Base-by-base conservation (phyloP, 148 eudicot genomes). In the Agrostemma githago region DNA sequence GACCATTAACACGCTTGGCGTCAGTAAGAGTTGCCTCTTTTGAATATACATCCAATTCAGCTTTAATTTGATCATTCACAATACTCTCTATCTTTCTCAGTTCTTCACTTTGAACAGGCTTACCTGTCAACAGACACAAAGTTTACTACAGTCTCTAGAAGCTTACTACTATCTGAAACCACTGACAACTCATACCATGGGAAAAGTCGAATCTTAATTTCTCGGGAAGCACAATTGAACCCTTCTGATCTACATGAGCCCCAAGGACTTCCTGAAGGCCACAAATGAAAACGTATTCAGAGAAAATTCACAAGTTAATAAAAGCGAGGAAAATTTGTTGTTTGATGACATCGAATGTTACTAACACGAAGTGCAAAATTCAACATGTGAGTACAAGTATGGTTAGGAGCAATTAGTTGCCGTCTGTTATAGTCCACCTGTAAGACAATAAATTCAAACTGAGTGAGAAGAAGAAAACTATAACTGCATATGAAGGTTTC, bases 321-420 rank as follows among this genome's bases (percentile, higher is more conserved):
- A 4, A 66, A 72, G 3, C 42, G n/a, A 76, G 37, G 58, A 65
- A 59, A 44, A 20, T 56, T 19, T 15, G 38, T 51, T 21, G 41
- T 68, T 53, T 62, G 54, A 46, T 72, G 62, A 60, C 44, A 37
- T 40, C 62, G 57, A 54, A 68, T 63, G 59, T 41, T 56, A 41
- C 87, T 58, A 84, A 95, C 99, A 92, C 89, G 88, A 42, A 95
- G 87, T 43, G 99, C 99, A 83, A 88, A 92, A 82, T 95, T 95
- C 82, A 95, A 78, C 87, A 95, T 95, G 83, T 95, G 99, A 42
- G 99, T 95, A 78, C 99, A 95, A 53, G 99, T 95, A 85, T 95
- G 99, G 81, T 95, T 95, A 42, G 99, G 99, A 78, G 97, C 99
- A 86, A 95, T 89, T 58, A 79, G 87, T 66, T 74, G 82, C 42